Evolutionary conservation across 1,139 yeast species (phyloP).

Genomic region (Lodderomyces jiufengensis): DNA sequence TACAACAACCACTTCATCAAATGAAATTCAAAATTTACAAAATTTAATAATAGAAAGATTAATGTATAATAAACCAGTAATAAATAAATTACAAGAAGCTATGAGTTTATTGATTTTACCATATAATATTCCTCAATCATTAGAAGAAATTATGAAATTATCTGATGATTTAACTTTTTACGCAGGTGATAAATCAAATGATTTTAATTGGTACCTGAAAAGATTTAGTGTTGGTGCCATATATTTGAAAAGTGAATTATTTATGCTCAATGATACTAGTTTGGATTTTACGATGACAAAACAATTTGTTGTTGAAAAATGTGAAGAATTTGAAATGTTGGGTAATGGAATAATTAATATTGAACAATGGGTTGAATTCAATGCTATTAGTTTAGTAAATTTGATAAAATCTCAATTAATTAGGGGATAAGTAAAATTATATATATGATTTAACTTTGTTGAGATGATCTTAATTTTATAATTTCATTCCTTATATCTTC

Average conservation of each 20-base stretch:
- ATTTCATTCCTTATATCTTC: constrained; percentile 49
- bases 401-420: constrained; percentile 66
- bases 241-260: constrained; percentile 71
- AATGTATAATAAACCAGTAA: constrained; percentile 55
- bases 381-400: constrained; percentile 62
- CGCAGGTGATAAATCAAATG: constrained; percentile 80
- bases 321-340: constrained; percentile 49
- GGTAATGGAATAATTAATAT: constrained; percentile 61
- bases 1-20: constrained; percentile 19
- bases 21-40: constrained; percentile 59
- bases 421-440: constrained; percentile 45
- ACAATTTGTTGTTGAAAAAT: constrained; percentile 60
- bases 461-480: constrained; percentile 35
- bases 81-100: constrained; percentile 43
- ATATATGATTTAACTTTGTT: constrained; percentile 3
- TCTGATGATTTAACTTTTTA: constrained; percentile 81
- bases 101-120: constrained; percentile 56
- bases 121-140: constrained; percentile 43
- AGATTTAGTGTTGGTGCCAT: constrained; percentile 66
- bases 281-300: constrained; percentile 51
- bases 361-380: constrained; percentile 75
- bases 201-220: constrained; percentile 92
- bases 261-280: constrained; percentile 77
- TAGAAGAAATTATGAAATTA: constrained; percentile 68
- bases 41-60: constrained; percentile 60